Percentiles rank a stretch among this genome's conserved stretches.
phyloP scores from a whole-genome alignment of 495 filamentous ascomycete species.

The Penicillium coprophilum region DNA sequence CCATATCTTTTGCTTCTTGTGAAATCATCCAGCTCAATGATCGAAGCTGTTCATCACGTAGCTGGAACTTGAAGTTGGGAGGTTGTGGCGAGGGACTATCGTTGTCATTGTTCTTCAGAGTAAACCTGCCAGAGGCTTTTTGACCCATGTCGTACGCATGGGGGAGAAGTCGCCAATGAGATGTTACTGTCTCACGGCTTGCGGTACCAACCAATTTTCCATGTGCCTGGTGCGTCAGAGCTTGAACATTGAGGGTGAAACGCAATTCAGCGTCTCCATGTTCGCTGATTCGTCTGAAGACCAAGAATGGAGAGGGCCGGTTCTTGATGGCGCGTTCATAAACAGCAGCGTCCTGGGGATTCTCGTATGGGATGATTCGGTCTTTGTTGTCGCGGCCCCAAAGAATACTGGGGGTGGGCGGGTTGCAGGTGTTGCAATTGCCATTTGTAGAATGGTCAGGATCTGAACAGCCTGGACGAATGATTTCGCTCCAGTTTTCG shows the following conservation, averaged over 20 bases:
- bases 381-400: constrained; percentile 36
- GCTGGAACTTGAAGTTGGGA: constrained; percentile 37
- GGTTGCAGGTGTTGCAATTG: constrained; percentile 43
- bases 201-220: constrained; percentile 31
- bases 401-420: constrained; percentile 37
- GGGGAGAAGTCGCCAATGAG: constrained; percentile 54
- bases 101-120: constrained; percentile 44
- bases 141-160: constrained; percentile 40
- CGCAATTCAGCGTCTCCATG: constrained; percentile 32
- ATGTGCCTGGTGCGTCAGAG: constrained; percentile 56
- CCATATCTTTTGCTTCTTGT: constrained; percentile 52
- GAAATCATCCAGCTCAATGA: constrained; percentile 65
- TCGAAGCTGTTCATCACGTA: constrained; percentile 56
- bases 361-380: constrained; percentile 43
- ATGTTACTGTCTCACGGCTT: constrained; percentile 16
- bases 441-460: background rate
- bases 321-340: constrained; percentile 51
- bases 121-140: constrained; percentile 35
- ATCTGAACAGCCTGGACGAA: background rate
- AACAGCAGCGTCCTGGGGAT: constrained; percentile 41
- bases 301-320: constrained; percentile 48
- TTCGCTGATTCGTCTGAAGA: constrained; percentile 38
- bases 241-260: constrained; percentile 55
- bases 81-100: constrained; percentile 39
- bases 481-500: constrained; percentile 27